Conservation (phyloP, 2,329 filamentous ascomycete genomes). For the Lomentospora prolificans region DNA sequence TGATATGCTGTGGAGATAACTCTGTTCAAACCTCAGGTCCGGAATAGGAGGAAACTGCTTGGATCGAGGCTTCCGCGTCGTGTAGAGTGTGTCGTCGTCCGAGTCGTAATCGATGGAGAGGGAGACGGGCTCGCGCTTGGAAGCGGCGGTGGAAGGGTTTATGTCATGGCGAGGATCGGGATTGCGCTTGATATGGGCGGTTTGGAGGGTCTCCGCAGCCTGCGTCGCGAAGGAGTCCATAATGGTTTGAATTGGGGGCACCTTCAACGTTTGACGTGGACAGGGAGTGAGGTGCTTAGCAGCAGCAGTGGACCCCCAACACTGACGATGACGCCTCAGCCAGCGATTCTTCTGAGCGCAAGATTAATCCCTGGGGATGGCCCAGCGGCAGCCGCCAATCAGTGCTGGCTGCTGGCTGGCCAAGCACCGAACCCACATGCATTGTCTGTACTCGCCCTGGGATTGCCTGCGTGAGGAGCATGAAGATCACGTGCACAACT, state of each 20-base stretch:
- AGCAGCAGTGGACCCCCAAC: no score
- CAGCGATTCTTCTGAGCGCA: no score
- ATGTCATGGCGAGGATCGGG: constrained; percentile 67
- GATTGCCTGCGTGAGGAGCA: no score
- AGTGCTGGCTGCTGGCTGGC: no score
- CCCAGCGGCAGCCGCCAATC: no score
- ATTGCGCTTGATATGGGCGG: constrained; percentile 62
- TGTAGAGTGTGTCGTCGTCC: constrained; percentile 61
- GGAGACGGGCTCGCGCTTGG: constrained; percentile 22
- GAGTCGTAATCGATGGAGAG: constrained; percentile 26
- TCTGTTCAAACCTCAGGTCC: constrained; percentile 94
- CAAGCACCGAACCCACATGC: no score
- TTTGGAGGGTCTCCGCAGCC: constrained; percentile 70
- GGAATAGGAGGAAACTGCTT: constrained; percentile 56
- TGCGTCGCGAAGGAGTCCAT: constrained; percentile 54
- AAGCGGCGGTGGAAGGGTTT: constrained; percentile 69
- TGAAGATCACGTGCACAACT: no score
- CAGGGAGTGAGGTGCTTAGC: no score
- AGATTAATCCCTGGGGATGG: no score
- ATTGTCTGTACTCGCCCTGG: no score
- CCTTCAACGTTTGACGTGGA: no score
- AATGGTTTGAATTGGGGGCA: neutral
- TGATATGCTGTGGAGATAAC: constrained; percentile 84
- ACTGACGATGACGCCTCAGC: no score
- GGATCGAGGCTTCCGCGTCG: constrained; percentile 43